phyloP scores from a whole-genome alignment of 208 protist genomes.

The Wallacemonas sp. region DNA sequence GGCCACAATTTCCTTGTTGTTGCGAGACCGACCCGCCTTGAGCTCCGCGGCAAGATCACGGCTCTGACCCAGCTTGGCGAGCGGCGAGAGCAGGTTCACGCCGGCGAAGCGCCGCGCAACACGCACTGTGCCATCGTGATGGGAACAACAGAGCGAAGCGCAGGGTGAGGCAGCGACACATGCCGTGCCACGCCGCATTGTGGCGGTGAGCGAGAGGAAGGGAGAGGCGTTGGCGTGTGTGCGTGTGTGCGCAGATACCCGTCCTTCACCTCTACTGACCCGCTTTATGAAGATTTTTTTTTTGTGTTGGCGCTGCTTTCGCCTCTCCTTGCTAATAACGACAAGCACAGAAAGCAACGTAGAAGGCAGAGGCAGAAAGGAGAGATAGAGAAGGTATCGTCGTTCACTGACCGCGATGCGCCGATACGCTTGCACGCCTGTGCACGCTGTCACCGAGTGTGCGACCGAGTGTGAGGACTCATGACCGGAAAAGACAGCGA shows the following conservation, averaged over 20 bases:
- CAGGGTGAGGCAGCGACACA: not conserved
- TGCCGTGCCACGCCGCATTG: not conserved
- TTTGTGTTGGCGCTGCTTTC: not conserved
- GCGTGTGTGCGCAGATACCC: not conserved
- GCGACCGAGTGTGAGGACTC: no score
- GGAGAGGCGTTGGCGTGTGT: not conserved
- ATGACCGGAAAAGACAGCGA: no score
- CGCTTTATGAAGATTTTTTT: conserved; percentile 10
- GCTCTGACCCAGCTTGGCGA: conserved; percentile 82
- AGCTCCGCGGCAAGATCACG: conserved; percentile 69
- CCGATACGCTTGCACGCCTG: no score
- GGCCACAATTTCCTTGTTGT: conserved; percentile 81
- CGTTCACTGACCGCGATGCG: no score
- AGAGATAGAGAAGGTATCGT: no score
- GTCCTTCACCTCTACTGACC: not conserved
- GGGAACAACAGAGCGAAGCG: no score
- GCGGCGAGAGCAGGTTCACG: conserved; percentile 69
- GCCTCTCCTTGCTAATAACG: no score
- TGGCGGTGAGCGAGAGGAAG: not conserved
- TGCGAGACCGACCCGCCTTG: conserved; percentile 65
- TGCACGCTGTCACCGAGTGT: no score
- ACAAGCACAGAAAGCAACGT: no score
- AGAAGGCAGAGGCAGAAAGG: no score
- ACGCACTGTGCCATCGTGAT: conserved; percentile 6
- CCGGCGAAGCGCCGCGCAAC: conserved; percentile 34